Evolutionary conservation across 768 basidiomycete species (phyloP).

Genomic region (Mycena venus): DNA sequence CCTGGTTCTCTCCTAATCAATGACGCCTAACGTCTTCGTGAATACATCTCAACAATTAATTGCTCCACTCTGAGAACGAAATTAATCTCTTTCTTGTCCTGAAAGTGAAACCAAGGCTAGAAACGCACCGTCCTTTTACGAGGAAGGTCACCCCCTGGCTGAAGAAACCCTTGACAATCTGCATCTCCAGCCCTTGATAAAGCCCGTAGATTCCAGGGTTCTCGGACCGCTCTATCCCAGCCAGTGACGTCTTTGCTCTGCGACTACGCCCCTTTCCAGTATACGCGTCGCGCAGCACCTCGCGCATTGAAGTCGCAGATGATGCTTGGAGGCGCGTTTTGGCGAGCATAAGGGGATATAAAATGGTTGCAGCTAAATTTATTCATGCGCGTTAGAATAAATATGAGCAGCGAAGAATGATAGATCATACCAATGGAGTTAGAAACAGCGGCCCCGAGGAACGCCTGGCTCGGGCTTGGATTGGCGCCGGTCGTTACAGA

Average conservation of each 20-base stretch:
- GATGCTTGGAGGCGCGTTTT: constrained; percentile 66
- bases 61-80: constrained; percentile 3
- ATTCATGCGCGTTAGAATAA: neutral
- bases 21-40: neutral
- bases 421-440: constrained; percentile 56
- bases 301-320: constrained; percentile 52
- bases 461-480: constrained; percentile 60
- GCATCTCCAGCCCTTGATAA: constrained; percentile 67
- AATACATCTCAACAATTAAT: constrained; percentile 8
- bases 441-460: constrained; percentile 68
- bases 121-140: constrained; percentile 66
- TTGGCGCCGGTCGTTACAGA: constrained; percentile 39
- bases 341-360: constrained; percentile 73
- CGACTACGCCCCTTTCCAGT: constrained; percentile 27
- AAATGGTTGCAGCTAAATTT: constrained; percentile 53
- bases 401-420: neutral
- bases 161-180: constrained; percentile 67
- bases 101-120: too few relatives aligned
- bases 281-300: constrained; percentile 53
- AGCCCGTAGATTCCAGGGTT: constrained; percentile 52
- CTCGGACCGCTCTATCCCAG: constrained; percentile 28
- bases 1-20: neutral
- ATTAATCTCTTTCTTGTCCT: neutral
- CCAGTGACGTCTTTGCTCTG: constrained; percentile 11
- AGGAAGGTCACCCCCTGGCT: constrained; percentile 71